A percentile compares a stretch with the other conserved stretches of the same genome.
Evolutionary conservation across 1,284 basidiomycete species (phyloP).

Genomic region (Irpex sp.): DNA sequence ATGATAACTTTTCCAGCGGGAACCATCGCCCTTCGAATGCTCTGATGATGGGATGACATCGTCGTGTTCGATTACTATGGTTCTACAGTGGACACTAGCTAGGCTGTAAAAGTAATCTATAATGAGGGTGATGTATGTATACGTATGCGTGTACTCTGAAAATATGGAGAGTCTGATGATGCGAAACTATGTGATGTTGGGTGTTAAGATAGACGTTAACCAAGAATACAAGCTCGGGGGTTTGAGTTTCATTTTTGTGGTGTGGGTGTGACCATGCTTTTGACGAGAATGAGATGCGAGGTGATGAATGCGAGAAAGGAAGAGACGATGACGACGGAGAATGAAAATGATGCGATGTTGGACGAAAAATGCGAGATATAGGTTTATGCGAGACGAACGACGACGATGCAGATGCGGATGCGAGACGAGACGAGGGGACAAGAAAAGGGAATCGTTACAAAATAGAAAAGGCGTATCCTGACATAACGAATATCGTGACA

Average conservation of each 20-base stretch:
- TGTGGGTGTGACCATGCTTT: neutral
- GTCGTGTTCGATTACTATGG: neutral
- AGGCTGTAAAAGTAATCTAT: neutral
- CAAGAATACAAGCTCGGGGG: neutral
- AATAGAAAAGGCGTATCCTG: conserved; percentile 3
- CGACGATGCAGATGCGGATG: neutral
- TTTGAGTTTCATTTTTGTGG: neutral
- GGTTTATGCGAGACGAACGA: conserved; percentile 4
- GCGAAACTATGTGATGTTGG: neutral
- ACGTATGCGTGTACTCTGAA: neutral
- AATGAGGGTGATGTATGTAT: neutral
- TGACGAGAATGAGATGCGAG: neutral
- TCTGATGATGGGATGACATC: neutral
- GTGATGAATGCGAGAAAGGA: conserved; percentile 1
- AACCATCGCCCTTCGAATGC: neutral
- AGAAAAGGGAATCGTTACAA: neutral
- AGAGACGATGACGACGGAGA: neutral
- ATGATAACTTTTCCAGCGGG: neutral
- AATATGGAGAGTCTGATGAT: neutral
- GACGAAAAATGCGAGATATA: neutral
- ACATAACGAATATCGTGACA: conserved; percentile 1
- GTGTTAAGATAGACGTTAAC: neutral
- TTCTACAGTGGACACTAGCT: neutral
- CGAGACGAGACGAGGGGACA: neutral
- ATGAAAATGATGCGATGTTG: neutral